Percentiles rank a stretch among this genome's conserved stretches.
phyloP scores from a whole-genome alignment of 495 filamentous ascomycete species.

The Lentithecium fluviatile region DNA sequence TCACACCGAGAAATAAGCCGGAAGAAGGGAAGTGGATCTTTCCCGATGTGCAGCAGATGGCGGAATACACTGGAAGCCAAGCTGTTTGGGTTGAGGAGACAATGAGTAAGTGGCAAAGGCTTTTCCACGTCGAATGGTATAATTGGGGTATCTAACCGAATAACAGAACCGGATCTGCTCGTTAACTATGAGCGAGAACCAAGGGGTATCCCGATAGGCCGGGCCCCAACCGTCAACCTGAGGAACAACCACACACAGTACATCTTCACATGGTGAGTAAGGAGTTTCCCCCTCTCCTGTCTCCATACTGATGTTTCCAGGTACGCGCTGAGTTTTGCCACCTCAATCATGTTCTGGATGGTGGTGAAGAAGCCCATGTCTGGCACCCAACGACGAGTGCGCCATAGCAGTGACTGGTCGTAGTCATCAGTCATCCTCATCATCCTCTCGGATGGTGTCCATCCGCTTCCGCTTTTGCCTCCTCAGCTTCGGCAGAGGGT shows the following conservation, averaged over 20 bases:
- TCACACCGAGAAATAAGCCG: constrained; percentile 86
- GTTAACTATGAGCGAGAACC: constrained; percentile 66
- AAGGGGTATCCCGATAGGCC: constrained; percentile 89
- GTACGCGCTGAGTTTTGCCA: constrained; percentile 85
- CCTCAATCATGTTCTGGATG: constrained; percentile 93
- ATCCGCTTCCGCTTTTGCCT: constrained; percentile 43
- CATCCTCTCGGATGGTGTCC: constrained; percentile 40
- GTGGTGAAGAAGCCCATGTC: constrained; percentile 79
- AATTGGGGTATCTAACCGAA: constrained; percentile 26
- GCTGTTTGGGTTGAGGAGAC: constrained; percentile 95
- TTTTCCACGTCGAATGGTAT: neutral
- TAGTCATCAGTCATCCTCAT: constrained; percentile 18
- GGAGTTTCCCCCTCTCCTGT: neutral
- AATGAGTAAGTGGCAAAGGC: constrained; percentile 60
- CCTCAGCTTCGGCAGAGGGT: constrained; percentile 50
- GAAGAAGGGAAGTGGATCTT: constrained; percentile 87
- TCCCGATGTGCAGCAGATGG: constrained; percentile 92
- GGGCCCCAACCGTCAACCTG: constrained; percentile 85
- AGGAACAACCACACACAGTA: constrained; percentile 97
- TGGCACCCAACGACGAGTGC: constrained; percentile 69
- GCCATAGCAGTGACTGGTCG: constrained; percentile 79
- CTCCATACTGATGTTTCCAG: constrained; percentile 47
- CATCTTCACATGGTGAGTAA: constrained; percentile 90
- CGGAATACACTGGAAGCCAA: constrained; percentile 76
- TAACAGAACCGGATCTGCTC: constrained; percentile 67